Evolutionary conservation across 306 rosid species (phyloP).

Genomic region (Albizia julibrissin): DNA sequence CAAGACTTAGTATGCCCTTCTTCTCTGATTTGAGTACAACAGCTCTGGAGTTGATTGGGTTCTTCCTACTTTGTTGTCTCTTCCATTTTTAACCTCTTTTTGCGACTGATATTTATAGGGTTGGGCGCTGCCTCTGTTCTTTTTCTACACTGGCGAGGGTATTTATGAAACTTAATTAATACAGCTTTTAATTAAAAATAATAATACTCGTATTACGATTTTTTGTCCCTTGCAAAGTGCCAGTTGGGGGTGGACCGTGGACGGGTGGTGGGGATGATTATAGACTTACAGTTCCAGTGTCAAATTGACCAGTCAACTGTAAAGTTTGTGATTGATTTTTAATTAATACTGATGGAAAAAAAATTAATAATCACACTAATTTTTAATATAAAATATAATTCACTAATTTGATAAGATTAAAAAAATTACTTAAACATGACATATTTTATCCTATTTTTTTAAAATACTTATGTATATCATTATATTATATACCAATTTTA

Average conservation of each 20-base stretch:
- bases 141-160: neutral
- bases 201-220: neutral
- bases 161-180: neutral
- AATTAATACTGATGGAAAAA: no score
- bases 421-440: no score
- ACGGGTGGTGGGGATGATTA: neutral
- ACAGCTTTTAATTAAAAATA: neutral
- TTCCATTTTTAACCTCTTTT: neutral
- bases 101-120: neutral
- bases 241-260: neutral
- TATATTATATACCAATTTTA: no score
- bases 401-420: no score
- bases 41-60: neutral
- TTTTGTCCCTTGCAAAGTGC: neutral
- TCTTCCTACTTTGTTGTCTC: neutral
- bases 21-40: neutral
- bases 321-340: neutral
- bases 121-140: neutral
- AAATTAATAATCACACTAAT: no score
- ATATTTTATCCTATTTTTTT: no score
- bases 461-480: no score
- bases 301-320: constrained; percentile 1
- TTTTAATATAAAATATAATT: no score
- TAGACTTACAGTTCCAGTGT: no score
- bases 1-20: neutral